These are phyloP conservation scores for Oryza meridionalis DNA, from an alignment of 176 grass and related monocot species.

Conservation along the genomic window DNA sequence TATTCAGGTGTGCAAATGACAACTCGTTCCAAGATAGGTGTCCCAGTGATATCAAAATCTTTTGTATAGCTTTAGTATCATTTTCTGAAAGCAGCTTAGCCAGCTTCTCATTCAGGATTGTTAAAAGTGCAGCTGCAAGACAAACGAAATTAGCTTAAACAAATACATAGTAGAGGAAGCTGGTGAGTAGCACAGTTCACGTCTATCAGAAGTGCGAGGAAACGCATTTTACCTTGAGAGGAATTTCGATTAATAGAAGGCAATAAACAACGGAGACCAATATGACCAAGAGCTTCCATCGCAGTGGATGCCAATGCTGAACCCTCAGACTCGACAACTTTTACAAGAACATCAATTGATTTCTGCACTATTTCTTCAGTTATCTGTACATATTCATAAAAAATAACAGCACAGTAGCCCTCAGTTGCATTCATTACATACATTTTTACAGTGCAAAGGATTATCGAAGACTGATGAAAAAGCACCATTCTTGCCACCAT, in stretches of 20 bases:
- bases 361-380: conserved; percentile 57
- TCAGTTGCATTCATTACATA: conserved; percentile 13
- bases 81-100: conserved; percentile 84
- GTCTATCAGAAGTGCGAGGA: conserved; percentile 7
- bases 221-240: conserved; percentile 59
- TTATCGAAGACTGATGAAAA: background rate
- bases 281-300: conserved; percentile 97
- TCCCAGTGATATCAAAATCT: conserved; percentile 89
- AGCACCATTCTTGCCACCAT: background rate
- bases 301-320: conserved; percentile 62
- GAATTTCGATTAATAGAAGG: conserved; percentile 60
- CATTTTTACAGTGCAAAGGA: background rate
- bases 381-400: conserved; percentile 61
- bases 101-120: conserved; percentile 62
- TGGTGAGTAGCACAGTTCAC: conserved; percentile 7
- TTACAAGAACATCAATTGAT: conserved; percentile 68
- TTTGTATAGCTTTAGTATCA: conserved; percentile 89
- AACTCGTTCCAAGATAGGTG: conserved; percentile 90
- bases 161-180: conserved; percentile 29
- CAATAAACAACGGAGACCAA: conserved; percentile 66
- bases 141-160: conserved; percentile 28
- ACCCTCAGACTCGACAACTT: conserved; percentile 75
- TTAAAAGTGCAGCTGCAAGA: conserved; percentile 69
- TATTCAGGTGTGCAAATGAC: conserved; percentile 72
- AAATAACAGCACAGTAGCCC: conserved; percentile 28